These are phyloP conservation scores for Coniosporium apollinis DNA, from an alignment of 495 filamentous ascomycete species.

Conservation along the genomic window DNA sequence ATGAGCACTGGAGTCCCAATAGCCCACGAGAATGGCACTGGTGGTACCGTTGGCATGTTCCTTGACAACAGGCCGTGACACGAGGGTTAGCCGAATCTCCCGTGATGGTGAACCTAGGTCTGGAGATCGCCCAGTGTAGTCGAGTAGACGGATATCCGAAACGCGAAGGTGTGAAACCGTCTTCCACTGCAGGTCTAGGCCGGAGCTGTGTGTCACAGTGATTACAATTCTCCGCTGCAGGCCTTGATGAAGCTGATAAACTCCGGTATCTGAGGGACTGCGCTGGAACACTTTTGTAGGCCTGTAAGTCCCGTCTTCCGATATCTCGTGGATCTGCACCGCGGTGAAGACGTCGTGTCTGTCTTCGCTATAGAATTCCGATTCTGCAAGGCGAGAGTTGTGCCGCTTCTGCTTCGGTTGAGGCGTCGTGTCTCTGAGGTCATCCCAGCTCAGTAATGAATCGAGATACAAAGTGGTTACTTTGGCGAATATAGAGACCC, in stretches of 20 bases:
- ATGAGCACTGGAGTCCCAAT: constrained; percentile 95
- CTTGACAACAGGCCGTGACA: constrained; percentile 56
- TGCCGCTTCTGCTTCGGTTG: constrained; percentile 38
- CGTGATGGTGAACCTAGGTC: constrained; percentile 53
- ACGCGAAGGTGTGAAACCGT: constrained; percentile 59
- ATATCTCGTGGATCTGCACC: constrained; percentile 74
- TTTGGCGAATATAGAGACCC: constrained; percentile 86
- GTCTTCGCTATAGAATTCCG: constrained; percentile 83
- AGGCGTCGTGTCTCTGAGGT: constrained; percentile 67
- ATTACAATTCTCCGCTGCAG: constrained; percentile 79
- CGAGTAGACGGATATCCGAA: constrained; percentile 63
- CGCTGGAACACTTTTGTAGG: constrained; percentile 86
- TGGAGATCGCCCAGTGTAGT: constrained; percentile 68
- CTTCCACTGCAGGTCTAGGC: constrained; percentile 72
- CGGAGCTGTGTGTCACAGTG: constrained; percentile 75
- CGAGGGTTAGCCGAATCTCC: constrained; percentile 61
- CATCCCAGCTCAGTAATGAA: constrained; percentile 96
- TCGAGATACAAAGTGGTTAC: constrained; percentile 91
- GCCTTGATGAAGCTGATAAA: constrained; percentile 90
- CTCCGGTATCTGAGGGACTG: constrained; percentile 62
- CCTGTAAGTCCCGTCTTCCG: constrained; percentile 76
- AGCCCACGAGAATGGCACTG: constrained; percentile 66
- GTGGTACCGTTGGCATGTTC: constrained; percentile 81
- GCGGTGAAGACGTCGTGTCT: constrained; percentile 83
- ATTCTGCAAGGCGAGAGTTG: constrained; percentile 63